Percentiles rank a stretch among this genome's conserved stretches.
phyloP scores from a whole-genome alignment of 1,139 yeast genomes.

The Yamadazyma blattariae region DNA sequence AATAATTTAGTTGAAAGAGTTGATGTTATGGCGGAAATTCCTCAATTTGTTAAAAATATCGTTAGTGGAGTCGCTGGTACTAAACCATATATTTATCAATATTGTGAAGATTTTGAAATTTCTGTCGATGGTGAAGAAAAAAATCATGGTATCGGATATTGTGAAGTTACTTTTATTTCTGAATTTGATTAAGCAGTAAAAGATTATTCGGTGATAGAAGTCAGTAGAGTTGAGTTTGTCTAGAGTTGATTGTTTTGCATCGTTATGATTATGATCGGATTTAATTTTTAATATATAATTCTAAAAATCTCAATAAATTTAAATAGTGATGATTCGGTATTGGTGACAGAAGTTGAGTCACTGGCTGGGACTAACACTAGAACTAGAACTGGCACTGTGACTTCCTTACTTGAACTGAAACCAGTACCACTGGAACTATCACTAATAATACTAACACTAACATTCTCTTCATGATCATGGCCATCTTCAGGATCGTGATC shows the following conservation, averaged over 20 bases:
- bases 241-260: no score
- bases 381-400: no score
- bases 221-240: no score
- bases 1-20: conserved; percentile 74
- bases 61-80: conserved; percentile 96
- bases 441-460: not conserved
- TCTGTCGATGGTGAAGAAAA: conserved; percentile 26
- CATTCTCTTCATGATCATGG: not conserved
- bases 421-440: not conserved
- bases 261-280: no score
- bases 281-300: no score
- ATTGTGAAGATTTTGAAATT: conserved; percentile 54
- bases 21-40: conserved; percentile 97
- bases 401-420: no score
- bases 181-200: conserved; percentile 21
- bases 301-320: no score
- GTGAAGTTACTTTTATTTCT: conserved; percentile 78
- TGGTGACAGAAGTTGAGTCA: not conserved
- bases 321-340: no score
- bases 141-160: conserved; percentile 71
- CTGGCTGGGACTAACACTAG: not conserved
- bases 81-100: conserved; percentile 92
- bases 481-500: not conserved
- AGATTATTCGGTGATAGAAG: not conserved
- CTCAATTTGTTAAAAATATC: conserved; percentile 87